phyloP scores from a whole-genome alignment of 345 rosid genomes.

The Salix koriyanagi region DNA sequence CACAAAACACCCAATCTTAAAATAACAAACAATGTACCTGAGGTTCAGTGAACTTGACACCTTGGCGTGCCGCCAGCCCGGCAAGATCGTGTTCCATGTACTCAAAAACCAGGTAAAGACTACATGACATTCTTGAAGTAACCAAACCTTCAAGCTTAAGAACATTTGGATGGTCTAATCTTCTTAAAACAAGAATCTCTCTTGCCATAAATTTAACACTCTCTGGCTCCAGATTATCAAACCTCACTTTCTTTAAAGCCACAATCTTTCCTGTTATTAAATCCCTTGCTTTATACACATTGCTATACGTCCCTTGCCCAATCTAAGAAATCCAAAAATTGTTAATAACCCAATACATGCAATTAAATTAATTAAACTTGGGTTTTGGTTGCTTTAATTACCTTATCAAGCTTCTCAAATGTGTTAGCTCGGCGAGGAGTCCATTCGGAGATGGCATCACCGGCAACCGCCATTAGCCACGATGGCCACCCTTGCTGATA shows the following conservation, averaged over 20 bases:
- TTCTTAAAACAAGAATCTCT: slow-evolving; percentile 75
- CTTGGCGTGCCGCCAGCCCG: slow-evolving; percentile 67
- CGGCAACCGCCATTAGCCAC: slow-evolving; percentile 74
- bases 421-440: slow-evolving; percentile 76
- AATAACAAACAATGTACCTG: slow-evolving; percentile 48
- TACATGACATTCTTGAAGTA: slow-evolving; percentile 82
- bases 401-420: slow-evolving; percentile 84
- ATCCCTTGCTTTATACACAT: slow-evolving; percentile 91
- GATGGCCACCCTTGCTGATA: slow-evolving; percentile 69
- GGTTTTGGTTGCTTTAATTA: slow-evolving; percentile 11
- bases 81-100: slow-evolving; percentile 97
- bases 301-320: slow-evolving; percentile 94
- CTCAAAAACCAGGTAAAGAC: slow-evolving; percentile 82
- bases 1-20: neutral
- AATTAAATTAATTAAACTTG: neutral
- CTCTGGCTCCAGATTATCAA: slow-evolving; percentile 87
- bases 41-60: slow-evolving; percentile 74
- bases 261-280: slow-evolving; percentile 75
- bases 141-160: slow-evolving; percentile 85
- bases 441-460: slow-evolving; percentile 70
- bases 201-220: slow-evolving; percentile 94
- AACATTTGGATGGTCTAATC: slow-evolving; percentile 78
- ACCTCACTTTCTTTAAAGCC: slow-evolving; percentile 90
- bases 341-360: neutral
- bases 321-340: slow-evolving; percentile 39